phyloP scores from a whole-genome alignment of 495 filamentous ascomycete species.

The Penicillium paxilli region DNA sequence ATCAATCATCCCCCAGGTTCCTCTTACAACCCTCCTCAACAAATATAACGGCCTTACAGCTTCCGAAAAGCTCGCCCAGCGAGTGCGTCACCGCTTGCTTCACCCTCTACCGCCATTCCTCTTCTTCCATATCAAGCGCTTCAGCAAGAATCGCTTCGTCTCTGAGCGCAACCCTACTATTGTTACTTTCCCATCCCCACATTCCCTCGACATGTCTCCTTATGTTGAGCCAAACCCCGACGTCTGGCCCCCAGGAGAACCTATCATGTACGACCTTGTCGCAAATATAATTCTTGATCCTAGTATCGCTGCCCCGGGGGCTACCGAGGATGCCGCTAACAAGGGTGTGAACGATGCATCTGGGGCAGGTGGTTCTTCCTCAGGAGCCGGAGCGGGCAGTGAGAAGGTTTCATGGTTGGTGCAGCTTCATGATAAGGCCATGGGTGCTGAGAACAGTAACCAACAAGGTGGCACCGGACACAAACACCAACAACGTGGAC shows the following conservation, averaged over 20 bases:
- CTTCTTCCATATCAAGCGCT: slow-evolving; percentile 95
- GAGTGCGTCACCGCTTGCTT: slow-evolving; percentile 84
- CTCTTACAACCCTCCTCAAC: slow-evolving; percentile 80
- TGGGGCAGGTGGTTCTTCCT: slow-evolving; percentile 56
- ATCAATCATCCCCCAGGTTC: slow-evolving; percentile 96
- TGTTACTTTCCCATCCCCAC: slow-evolving; percentile 82
- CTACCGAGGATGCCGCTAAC: slow-evolving; percentile 73
- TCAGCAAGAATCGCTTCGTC: slow-evolving; percentile 94
- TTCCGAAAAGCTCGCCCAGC: slow-evolving; percentile 83
- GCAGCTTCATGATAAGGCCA: slow-evolving; percentile 57
- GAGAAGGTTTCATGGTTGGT: slow-evolving; percentile 56
- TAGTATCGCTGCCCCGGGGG: slow-evolving; percentile 76
- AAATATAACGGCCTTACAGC: slow-evolving; percentile 92
- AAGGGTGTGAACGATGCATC: slow-evolving; percentile 73
- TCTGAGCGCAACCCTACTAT: slow-evolving; percentile 96
- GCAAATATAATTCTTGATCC: slow-evolving; percentile 80
- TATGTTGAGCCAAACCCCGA: slow-evolving; percentile 78
- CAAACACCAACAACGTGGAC: slow-evolving; percentile 30
- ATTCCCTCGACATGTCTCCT: slow-evolving; percentile 80
- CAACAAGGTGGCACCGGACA: slow-evolving; percentile 31
- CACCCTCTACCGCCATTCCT: slow-evolving; percentile 92
- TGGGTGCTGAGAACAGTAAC: slow-evolving; percentile 38
- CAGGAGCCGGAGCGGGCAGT: slow-evolving; percentile 47
- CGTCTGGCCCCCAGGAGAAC: slow-evolving; percentile 67
- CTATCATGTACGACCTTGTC: slow-evolving; percentile 94